Evolutionary conservation across 1,284 basidiomycete species (phyloP), one percentile per base, ranked within the genome.

Genomic region (Marasmius tenuissimus): DNA sequence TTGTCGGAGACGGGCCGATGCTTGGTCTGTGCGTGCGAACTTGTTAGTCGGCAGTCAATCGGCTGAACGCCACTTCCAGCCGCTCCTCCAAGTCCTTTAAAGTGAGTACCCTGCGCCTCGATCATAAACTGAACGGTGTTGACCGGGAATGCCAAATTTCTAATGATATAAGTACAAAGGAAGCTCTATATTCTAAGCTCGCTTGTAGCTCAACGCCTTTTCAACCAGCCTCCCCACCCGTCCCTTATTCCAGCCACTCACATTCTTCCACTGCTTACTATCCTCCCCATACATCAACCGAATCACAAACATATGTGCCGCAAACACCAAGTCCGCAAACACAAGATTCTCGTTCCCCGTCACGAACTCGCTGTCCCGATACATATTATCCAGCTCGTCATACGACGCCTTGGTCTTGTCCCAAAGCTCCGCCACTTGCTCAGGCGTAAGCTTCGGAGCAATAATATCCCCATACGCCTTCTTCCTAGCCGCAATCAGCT

Each of bases 301-400:
- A 40, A 75, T 63, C 69, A 69, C 70, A 10, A 42, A 57, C 47
- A 79, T 42, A 66, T 64, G 74, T 4, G 59, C 69, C 2, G 63
- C 73, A 7, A 76, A 67, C 12, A 71, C 22, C 37, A 69, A 61
- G 56, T 78, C 78, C 4, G 72, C 76, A 57, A 71, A 78, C 12
- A 73, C 71, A 51, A 68, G 14, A 2, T 57, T 66, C 51, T 74
- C 51, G 9, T 75, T 75, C 48, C 76, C 62, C 45, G 78, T 67
- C 39, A 11, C 8, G 3, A 18, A 18, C 49, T 33, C 27, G 14
- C 27, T 73, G 75, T 54, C 61, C 60, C 55, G 48, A 42, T 34
- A 61, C 69, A 64, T 64, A 68, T 9, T 67, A 66, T 58, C 34
- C 18, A 62, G 27, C n/a, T 33, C 18, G 4, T 62, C 33, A 16